These are phyloP conservation scores for Fusarium anthophilum DNA, from an alignment of 2,329 filamentous ascomycete genomes.

Conservation along the genomic window DNA sequence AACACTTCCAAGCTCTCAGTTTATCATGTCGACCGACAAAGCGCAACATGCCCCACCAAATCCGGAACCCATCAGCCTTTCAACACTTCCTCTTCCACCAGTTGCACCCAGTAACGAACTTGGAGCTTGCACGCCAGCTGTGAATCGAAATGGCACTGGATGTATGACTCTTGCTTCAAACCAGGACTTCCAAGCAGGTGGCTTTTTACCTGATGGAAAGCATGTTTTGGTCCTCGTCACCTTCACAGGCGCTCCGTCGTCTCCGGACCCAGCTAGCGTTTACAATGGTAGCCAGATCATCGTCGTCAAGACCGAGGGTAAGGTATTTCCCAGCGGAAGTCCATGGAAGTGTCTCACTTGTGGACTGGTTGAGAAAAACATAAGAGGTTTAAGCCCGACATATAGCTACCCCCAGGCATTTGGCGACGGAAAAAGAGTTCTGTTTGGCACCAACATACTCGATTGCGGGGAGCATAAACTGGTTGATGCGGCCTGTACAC, in stretches of 20 bases:
- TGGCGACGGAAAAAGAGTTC: slow-evolving; percentile 47
- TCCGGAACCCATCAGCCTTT: slow-evolving; percentile 1
- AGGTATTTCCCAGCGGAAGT: slow-evolving; percentile 26
- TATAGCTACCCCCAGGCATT: slow-evolving; percentile 56
- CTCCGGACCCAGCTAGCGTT: slow-evolving; percentile 51
- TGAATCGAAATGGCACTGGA: slow-evolving; percentile 8
- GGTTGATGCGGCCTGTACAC: slow-evolving; percentile 28
- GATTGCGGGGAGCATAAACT: slow-evolving; percentile 50
- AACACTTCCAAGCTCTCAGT: background rate
- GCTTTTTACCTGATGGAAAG: slow-evolving; percentile 54
- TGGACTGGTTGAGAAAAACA: slow-evolving; percentile 48
- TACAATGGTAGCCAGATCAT: slow-evolving; percentile 55
- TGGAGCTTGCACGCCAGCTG: background rate
- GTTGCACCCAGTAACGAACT: background rate
- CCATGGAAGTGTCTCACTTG: slow-evolving; percentile 40
- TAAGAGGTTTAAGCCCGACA: slow-evolving; percentile 18
- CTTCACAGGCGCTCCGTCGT: slow-evolving; percentile 53
- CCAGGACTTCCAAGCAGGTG: background rate
- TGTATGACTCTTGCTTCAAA: background rate
- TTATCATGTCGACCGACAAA: background rate
- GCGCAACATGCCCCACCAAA: background rate
- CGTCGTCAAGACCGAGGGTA: slow-evolving; percentile 53
- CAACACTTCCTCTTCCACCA: slow-evolving; percentile 9
- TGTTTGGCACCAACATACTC: slow-evolving; percentile 48
- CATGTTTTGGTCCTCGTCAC: slow-evolving; percentile 52